Base-by-base conservation (phyloP, 768 basidiomycete genomes). In the Crepidotus variabilis region DNA sequence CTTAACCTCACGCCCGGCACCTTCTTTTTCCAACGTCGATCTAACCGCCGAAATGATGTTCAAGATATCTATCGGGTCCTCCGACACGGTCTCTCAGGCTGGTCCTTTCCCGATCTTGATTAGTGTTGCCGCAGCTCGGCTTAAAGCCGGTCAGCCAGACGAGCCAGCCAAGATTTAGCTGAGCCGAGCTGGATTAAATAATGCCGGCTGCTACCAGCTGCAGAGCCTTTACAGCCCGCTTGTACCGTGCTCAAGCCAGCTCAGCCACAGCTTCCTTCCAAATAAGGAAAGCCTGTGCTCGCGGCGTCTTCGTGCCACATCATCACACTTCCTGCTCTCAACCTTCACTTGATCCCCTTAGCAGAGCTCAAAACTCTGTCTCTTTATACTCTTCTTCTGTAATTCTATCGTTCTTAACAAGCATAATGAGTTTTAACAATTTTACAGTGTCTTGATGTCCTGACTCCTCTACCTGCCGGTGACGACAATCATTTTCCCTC, bases 21-120 rank as follows among this genome's bases (percentile, higher is more conserved):
- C 8, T 55, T 55, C 21, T 55, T 55, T 22, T 55, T 55, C 16
- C 54, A 55, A 34, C 20, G 33, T 10, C 33, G 54, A 1, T 55
- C 47, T 4, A 54, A 54, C 32, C 0, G 0, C 32, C 53, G 53
- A 0, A 9, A 2, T 5, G 54, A 55, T 35, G 54, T 55, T 2
- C 54, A 36, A 22, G 47, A 55, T 7, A 55, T 55, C 8, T 35
- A 48, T 24, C 54, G 54, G 5, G 21, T 23, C 2, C 33, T 55
- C 1, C 54, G 54, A 7, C 54, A 55, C n/a, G 45, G 54, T 0
- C 21, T 55, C 2, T 21, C 47, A 0, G 47, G 47, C 0, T 54
- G 43, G 54, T 20, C 24, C 0, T 54, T 55, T 16, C 54, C 54
- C 1, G 54, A 55, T 13, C 33, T 55, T n/a, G n/a, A n/a, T n/a